Evolutionary conservation across 116 monocot species (phyloP).

Genomic region (Trichopus zeylanicus): DNA sequence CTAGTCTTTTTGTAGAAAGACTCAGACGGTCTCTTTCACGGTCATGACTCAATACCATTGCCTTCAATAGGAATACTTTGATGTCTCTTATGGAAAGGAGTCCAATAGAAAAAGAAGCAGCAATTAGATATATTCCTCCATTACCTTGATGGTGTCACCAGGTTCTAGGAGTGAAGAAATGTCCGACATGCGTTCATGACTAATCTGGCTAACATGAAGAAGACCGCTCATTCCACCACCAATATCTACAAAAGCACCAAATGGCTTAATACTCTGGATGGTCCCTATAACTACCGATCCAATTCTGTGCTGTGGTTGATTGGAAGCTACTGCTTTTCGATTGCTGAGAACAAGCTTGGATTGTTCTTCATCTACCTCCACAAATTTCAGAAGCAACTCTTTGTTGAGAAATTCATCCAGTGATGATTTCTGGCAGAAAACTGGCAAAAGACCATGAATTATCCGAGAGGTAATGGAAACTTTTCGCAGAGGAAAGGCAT

Average conservation of each 20-base stretch:
- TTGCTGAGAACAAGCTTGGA: neutral
- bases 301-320: neutral
- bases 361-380: neutral
- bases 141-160: neutral
- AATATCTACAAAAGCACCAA: neutral
- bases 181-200: neutral
- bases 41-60: neutral
- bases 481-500: neutral
- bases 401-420: neutral
- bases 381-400: neutral
- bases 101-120: too few species aligned
- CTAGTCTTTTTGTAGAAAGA: constrained; percentile 1
- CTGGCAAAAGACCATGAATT: neutral
- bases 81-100: neutral
- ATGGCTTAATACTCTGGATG: neutral
- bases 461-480: too few species aligned
- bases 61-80: neutral
- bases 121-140: too few species aligned
- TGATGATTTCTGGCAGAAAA: neutral
- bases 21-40: neutral
- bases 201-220: neutral
- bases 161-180: neutral
- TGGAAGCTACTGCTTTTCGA: neutral
- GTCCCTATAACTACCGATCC: neutral
- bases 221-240: neutral